phyloP scores from a whole-genome alignment of 179 eudicot genomes.

The Spinacia oleracea region DNA sequence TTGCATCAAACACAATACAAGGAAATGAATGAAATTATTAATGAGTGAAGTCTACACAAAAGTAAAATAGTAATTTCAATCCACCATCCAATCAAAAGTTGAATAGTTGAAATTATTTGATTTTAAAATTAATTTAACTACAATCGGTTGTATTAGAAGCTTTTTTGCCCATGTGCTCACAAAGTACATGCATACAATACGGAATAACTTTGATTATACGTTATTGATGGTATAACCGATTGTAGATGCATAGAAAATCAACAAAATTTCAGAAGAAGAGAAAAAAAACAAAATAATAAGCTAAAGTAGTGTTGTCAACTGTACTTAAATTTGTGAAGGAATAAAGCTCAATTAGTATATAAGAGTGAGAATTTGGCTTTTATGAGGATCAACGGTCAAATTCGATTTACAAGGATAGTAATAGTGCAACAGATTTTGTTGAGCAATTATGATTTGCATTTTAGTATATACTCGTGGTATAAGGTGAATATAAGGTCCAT shows the following conservation, averaged over 20 bases:
- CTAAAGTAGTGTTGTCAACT: background rate
- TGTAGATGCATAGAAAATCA: too few species aligned
- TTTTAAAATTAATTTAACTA: background rate
- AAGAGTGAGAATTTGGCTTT: slow-evolving; percentile 7
- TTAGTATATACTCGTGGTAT: too few species aligned
- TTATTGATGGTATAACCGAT: too few species aligned
- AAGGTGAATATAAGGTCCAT: too few species aligned
- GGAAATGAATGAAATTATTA: background rate
- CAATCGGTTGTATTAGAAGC: too few species aligned
- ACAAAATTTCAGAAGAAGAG: background rate
- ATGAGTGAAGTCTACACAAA: background rate
- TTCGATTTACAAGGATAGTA: background rate
- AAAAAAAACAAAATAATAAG: background rate
- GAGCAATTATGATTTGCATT: background rate
- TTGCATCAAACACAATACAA: background rate
- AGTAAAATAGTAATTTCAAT: background rate
- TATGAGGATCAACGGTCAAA: slow-evolving; percentile 5
- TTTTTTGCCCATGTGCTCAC: too few species aligned
- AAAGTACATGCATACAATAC: too few species aligned
- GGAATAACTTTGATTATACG: too few species aligned
- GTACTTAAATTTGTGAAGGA: background rate
- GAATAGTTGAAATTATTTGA: too few species aligned
- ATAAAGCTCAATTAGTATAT: background rate
- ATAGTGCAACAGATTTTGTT: background rate
- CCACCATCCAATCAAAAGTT: background rate